phyloP scores from a whole-genome alignment of 2,329 filamentous ascomycete genomes.

The Epichloe coenophiala region DNA sequence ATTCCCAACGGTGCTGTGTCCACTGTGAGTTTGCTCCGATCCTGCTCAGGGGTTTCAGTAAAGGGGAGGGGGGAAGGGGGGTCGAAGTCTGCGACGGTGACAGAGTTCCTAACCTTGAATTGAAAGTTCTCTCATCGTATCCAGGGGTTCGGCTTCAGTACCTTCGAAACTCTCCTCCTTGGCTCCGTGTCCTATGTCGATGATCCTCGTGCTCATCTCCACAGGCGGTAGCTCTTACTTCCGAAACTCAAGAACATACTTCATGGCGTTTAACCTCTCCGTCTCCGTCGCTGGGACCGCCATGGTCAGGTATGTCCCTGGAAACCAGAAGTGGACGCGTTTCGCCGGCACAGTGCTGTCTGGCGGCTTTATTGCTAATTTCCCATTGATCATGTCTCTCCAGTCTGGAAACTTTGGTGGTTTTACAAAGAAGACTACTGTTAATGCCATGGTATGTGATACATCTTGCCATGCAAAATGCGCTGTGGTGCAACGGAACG shows the following conservation, averaged over 20 bases:
- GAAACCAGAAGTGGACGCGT: slow-evolving; percentile 10
- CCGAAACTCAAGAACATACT: slow-evolving; percentile 13
- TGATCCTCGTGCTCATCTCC: slow-evolving; percentile 12
- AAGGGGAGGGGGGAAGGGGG: no score
- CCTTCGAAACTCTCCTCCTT: slow-evolving; percentile 11
- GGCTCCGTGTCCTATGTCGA: slow-evolving; percentile 10
- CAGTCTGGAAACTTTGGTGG: slow-evolving; percentile 46
- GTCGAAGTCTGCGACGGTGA: not conserved
- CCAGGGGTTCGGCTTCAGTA: slow-evolving; percentile 12
- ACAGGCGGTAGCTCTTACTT: slow-evolving; percentile 12
- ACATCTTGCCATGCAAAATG: not conserved
- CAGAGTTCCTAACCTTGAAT: not conserved
- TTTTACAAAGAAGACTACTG: slow-evolving; percentile 48
- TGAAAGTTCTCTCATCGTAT: slow-evolving; percentile 14
- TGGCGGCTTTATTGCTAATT: slow-evolving; percentile 34
- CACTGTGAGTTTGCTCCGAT: slow-evolving; percentile 8
- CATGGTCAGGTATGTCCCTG: slow-evolving; percentile 12
- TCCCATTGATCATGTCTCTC: slow-evolving; percentile 37
- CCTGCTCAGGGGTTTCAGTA: no score
- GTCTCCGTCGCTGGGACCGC: slow-evolving; percentile 11
- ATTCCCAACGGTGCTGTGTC: slow-evolving; percentile 19
- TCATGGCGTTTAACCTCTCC: slow-evolving; percentile 12
- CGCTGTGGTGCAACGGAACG: no score
- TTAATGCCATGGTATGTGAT: slow-evolving; percentile 34
- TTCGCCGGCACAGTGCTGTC: slow-evolving; percentile 30